A percentile compares a stretch with the other conserved stretches of the same genome.
Evolutionary conservation across 805 yeast genomes (phyloP).

Genomic region (Phaffomyces antillensis): DNA sequence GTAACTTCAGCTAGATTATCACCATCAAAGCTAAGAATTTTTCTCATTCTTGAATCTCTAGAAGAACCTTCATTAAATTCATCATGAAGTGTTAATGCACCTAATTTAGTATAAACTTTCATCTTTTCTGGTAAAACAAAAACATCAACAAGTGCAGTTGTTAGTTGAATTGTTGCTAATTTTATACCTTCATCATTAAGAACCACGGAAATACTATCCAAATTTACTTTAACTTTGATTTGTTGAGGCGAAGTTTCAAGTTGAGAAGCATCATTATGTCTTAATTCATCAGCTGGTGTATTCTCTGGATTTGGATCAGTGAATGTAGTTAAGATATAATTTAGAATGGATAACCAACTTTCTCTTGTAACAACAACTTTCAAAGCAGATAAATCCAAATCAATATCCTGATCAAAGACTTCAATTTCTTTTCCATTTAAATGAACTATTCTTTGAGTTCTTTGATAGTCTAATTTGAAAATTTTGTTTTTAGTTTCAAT

Average conservation of each 20-base stretch:
- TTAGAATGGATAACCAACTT: conserved; percentile 69
- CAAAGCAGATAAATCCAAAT: conserved; percentile 70
- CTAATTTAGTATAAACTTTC: conserved; percentile 65
- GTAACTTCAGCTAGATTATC: conserved; percentile 71
- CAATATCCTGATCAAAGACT: conserved; percentile 70
- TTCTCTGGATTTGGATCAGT: conserved; percentile 71
- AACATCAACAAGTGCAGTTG: conserved; percentile 63
- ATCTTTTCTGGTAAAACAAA: conserved; percentile 68
- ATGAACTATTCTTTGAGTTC: conserved; percentile 54
- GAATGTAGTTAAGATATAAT: conserved; percentile 79
- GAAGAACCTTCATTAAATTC: conserved; percentile 62
- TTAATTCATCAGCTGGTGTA: conserved; percentile 61
- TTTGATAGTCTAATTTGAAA: conserved; percentile 50
- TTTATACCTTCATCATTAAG: conserved; percentile 79
- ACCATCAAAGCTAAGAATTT: conserved; percentile 74
- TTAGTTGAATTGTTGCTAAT: conserved; percentile 69
- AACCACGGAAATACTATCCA: conserved; percentile 68
- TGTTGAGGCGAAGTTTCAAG: conserved; percentile 62
- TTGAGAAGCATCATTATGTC: conserved; percentile 57
- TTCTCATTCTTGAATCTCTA: conserved; percentile 50
- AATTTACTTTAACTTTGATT: conserved; percentile 57
- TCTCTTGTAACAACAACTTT: conserved; percentile 69
- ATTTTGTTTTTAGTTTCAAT: conserved; percentile 37
- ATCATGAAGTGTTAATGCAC: conserved; percentile 72
- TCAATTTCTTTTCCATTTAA: conserved; percentile 49